These are phyloP conservation scores for Biscutella laevigata DNA, from an alignment of 441 rosid genomes.

Conservation along the genomic window DNA sequence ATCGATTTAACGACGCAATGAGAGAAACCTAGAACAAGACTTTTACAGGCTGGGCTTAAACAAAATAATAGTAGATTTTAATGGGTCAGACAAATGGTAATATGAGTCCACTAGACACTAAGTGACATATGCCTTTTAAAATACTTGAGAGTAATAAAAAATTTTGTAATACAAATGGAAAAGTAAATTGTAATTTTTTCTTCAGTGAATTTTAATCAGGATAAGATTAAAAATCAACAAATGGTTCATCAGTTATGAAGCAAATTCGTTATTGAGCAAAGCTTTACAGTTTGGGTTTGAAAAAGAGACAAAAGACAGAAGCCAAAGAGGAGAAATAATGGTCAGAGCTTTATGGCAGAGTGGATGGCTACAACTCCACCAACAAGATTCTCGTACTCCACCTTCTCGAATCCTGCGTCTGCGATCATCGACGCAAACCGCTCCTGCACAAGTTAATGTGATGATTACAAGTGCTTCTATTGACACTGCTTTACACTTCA, in stretches of 20 bases:
- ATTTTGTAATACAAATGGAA: no score
- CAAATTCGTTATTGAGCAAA: background rate
- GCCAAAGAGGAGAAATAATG: background rate
- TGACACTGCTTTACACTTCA: background rate
- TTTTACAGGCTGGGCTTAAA: background rate
- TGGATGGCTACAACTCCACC: conserved; percentile 93
- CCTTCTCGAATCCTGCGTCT: conserved; percentile 84
- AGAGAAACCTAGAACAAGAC: conserved; percentile 1
- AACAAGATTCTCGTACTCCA: conserved; percentile 86
- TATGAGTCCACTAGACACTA: background rate
- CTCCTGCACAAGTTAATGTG: no score
- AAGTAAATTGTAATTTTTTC: no score
- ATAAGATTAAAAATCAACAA: background rate
- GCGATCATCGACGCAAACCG: conserved; percentile 76
- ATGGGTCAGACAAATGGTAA: background rate
- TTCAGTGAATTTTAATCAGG: no score
- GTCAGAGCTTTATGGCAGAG: conserved; percentile 64
- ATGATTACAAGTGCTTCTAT: background rate
- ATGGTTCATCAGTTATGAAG: background rate
- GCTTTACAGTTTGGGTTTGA: conserved; percentile 7
- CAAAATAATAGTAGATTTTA: no score
- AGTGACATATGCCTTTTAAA: no score
- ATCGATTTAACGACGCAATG: background rate
- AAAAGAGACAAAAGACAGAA: no score
- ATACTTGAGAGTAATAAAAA: no score